These are phyloP conservation scores for Spathaspora boniae DNA, from an alignment of 805 yeast genomes.

Conservation along the genomic window DNA sequence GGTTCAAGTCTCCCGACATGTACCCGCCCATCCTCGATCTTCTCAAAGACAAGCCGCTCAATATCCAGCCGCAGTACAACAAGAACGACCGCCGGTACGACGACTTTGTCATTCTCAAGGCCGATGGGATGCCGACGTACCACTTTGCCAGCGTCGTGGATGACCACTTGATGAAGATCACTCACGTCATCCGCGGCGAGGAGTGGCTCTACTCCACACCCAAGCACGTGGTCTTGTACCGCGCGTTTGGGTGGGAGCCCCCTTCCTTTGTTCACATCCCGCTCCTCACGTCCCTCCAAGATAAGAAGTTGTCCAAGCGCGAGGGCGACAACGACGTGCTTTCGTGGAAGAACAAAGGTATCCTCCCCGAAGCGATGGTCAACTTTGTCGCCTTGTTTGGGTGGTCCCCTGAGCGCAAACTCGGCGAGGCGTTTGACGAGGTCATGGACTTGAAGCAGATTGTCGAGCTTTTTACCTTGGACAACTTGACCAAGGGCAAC, in stretches of 20 bases:
- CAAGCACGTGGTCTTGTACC: conserved; percentile 82
- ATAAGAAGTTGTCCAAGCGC: conserved; percentile 82
- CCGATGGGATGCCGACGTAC: conserved; percentile 95
- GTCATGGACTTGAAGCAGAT: conserved; percentile 51
- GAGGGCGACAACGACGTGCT: conserved; percentile 76
- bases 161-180: conserved; percentile 87
- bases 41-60: conserved; percentile 72
- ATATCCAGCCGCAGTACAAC: conserved; percentile 79
- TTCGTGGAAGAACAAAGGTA: conserved; percentile 55
- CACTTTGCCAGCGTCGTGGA: conserved; percentile 96
- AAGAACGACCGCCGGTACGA: conserved; percentile 71
- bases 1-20: conserved; percentile 71
- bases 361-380: conserved; percentile 80
- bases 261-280: conserved; percentile 92
- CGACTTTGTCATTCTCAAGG: conserved; percentile 83
- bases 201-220: conserved; percentile 98
- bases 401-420: conserved; percentile 78
- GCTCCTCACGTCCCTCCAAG: conserved; percentile 64
- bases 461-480: conserved; percentile 54
- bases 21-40: conserved; percentile 71
- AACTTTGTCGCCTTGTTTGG: conserved; percentile 91
- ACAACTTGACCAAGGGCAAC: conserved; percentile 84
- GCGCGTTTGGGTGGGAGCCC: conserved; percentile 80
- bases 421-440: conserved; percentile 49
- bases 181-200: conserved; percentile 95